Evolutionary conservation across 768 basidiomycete genomes (phyloP), one percentile per base, ranked within the genome.

Genomic region (Brasilioporus rufonigricans): DNA sequence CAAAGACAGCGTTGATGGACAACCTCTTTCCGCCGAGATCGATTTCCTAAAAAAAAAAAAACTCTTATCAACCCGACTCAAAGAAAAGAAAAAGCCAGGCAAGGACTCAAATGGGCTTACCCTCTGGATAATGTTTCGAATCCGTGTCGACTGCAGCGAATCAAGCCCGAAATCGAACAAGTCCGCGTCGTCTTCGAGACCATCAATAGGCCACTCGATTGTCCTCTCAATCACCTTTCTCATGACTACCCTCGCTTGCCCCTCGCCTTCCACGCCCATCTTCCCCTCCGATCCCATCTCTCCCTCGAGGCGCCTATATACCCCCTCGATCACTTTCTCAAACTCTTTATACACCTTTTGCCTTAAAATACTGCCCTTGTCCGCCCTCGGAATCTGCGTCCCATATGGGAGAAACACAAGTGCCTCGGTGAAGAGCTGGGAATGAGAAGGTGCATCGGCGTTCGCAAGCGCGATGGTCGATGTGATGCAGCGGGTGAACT

Each of bases 81-180:
- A 70, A 13, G 65, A 35, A 52, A 59, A 6, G 74, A 56, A 52
- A 29, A n/a, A n/a, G n/a, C n/a, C n/a, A n/a, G 70, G 69, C 13
- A 21, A 73, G 44, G 13, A 4, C 41, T 48, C 54, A n/a, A n/a
- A n/a, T n/a, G n/a, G n/a, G n/a, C n/a, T n/a, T n/a, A 74, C 74
- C 61, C 78, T 77, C 58, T 77, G 77, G 39, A 74, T 63, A 2
- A 69, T 66, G 60, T 83, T 84, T 23, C 80, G 65, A 27, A 84
- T 75, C n/a, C 79, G 68, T 4, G 77, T 76, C 12, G 77, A 78
- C 54, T 81, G 77, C 21, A 83, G 60, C 11, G 81, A 81, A 61
- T 84, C 80, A 29, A 84, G 71, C 24, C 83, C 83, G 44, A 76
- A 80, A 0, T 74, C 62, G 38, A 77, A 77, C 27, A 78, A 46